Base-by-base conservation (phyloP, 208 protist species). In the Leishmania mexicana region DNA sequence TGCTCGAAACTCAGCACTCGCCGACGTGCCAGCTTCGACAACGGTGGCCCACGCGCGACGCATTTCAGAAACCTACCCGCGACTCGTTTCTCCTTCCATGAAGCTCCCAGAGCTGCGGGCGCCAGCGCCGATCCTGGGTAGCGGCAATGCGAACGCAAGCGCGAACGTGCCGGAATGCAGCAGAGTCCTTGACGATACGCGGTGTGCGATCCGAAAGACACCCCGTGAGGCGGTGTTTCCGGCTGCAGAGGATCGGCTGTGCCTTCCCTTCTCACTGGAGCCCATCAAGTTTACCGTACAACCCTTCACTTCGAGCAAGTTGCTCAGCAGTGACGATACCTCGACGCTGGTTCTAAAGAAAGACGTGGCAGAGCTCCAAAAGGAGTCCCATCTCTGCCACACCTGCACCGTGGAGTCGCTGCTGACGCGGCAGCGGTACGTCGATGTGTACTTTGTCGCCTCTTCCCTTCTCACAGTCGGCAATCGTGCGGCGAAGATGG, bases 381-480 rank as follows among this genome's bases (percentile, higher is more conserved):
- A 19, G 57, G 57, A 10, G 38, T 21, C 31, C 11, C 40, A 31
- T 19, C 73, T 42, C 21, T 35, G 13, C 51, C 5, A 57, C 73
- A 6, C 62, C 19, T 8, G 60, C 42, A 49, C 45, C 31, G 58
- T 76, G 51, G 53, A 58, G 73, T 60, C 73, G 53, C 53, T 78
- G 38, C 64, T 82, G 40, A 28, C 72, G 42, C 62, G 58, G 21
- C 80, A 89, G 54, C 76, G 80, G 62, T 92, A 89, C 70, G 65
- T 83, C 11, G 78, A 81, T 42, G 57, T 86, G 21, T 92, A 88
- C 47, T 72, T 84, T 42, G 74, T 81, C 10, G 64, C 83, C 28
- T 85, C 83, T 7, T 73, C 73, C 19, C 74, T 65, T 40, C 78
- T 76, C 49, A n/a, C 75, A 31, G 0, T n/a, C 54, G n/a, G 47